These are phyloP conservation scores for Chenopodium suecicum DNA, from an alignment of 148 eudicot genomes.

Conservation along the genomic window DNA sequence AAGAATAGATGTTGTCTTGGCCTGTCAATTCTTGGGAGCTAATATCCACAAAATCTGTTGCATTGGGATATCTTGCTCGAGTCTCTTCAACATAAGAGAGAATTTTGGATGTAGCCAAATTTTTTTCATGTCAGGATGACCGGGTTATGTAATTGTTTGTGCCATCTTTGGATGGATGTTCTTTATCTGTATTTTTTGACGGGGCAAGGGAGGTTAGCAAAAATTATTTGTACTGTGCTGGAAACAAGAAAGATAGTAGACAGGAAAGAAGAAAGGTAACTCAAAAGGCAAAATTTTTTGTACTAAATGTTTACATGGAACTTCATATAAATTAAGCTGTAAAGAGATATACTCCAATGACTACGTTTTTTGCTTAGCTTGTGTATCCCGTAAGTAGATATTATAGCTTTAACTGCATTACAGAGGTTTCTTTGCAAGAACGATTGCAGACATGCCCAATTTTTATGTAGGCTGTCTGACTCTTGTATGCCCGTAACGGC, in stretches of 20 bases:
- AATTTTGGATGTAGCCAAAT: conserved; percentile 3
- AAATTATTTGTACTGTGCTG: not conserved
- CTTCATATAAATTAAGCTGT: not conserved
- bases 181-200: not conserved
- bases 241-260: too few relatives aligned
- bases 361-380: not conserved
- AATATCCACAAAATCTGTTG: not conserved
- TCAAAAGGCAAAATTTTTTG: not conserved
- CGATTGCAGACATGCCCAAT: too few relatives aligned
- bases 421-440: not conserved
- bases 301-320: not conserved
- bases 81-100: not conserved
- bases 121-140: not conserved
- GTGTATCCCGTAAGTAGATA: not conserved
- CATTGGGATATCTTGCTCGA: not conserved
- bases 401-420: not conserved
- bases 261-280: not conserved
- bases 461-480: too few relatives aligned
- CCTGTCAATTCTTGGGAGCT: not conserved
- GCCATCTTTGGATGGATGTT: not conserved
- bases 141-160: not conserved
- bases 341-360: not conserved
- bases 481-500: too few relatives aligned
- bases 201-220: not conserved
- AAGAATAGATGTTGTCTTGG: not conserved